These are phyloP conservation scores for Ophiognomonia clavigignenti-juglandacearum DNA, from an alignment of 2,329 filamentous ascomycete genomes.

Conservation along the genomic window DNA sequence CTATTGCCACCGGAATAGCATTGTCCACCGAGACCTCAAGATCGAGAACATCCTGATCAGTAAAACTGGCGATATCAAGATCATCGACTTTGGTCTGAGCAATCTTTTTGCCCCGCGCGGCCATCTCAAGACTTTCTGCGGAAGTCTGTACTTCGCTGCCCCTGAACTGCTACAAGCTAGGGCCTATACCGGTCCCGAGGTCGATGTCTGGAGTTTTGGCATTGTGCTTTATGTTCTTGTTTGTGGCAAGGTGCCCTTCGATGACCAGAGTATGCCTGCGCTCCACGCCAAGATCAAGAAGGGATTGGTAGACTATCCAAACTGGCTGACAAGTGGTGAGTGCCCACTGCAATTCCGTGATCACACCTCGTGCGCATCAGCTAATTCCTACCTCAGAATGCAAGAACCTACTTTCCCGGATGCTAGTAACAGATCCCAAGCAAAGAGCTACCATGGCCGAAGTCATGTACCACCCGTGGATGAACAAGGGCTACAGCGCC, in stretches of 20 bases:
- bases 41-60: constrained; percentile 99
- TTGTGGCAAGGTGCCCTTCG: constrained; percentile 96
- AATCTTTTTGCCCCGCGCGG: constrained; percentile 86
- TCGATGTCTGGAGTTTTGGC: constrained; percentile 98
- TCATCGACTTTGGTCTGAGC: constrained; percentile 96
- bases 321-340: constrained; percentile 84
- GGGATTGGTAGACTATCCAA: constrained; percentile 90
- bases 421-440: constrained; percentile 91
- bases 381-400: constrained; percentile 60
- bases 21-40: constrained; percentile 95
- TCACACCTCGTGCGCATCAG: not conserved
- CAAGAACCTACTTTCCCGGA: constrained; percentile 84
- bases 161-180: constrained; percentile 90
- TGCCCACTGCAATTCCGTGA: constrained; percentile 15
- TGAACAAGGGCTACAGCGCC: constrained; percentile 82
- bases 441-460: constrained; percentile 83
- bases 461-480: constrained; percentile 94
- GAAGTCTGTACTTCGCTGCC: constrained; percentile 95
- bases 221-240: constrained; percentile 97
- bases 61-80: constrained; percentile 98
- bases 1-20: constrained; percentile 97
- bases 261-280: constrained; percentile 98
- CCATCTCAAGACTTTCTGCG: constrained; percentile 93
- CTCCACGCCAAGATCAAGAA: constrained; percentile 99
- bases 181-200: constrained; percentile 92